Evolutionary conservation across 2,329 filamentous ascomycete species (phyloP), one percentile per base, ranked within the genome.

Genomic region (Colletotrichum scovillei): DNA sequence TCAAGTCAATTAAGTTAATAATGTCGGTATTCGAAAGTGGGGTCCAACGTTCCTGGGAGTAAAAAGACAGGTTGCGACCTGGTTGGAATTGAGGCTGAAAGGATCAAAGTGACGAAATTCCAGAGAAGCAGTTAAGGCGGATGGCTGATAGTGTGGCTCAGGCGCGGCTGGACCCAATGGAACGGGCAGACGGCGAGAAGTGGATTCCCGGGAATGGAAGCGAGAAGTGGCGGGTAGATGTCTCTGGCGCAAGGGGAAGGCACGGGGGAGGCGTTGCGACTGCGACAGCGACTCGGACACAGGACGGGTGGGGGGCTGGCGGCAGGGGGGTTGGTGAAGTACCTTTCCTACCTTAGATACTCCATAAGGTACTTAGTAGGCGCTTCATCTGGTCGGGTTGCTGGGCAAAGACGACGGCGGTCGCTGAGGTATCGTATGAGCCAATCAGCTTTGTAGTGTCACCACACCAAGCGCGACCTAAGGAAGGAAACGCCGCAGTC

Each of bases 341-440:
- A 28, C 26, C 26, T 28, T 28, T 28, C 5, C 26, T 28, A 28
- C 26, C 26, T 28, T 28, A 28, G 26, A 6, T 28, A 28, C 26
- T 28, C 26, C 26, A 5, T 28, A 28, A 28, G 26, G 26, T 28
- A 28, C 26, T 28, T 28, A 28, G 26, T 28, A 57, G 67, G 73
- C 71, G 71, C 66, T 67, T 72, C 57, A 38, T 68, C 53, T 46
- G 69, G 69, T 22, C 30, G 62, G 62, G 62, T 75, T 75, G 74
- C 74, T 69, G 66, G 74, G 74, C 49, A 53, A 72, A 49, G 58
- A 56, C 55, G 53, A 42, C 32, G 49, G 35, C 26, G 65, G 63
- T 57, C 59, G 62, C 67, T 71, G 67, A 32, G 62, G 71, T 22
- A 53, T 56, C 58, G 53, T 32, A 58, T 63, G 57, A 63, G 66